Percentiles rank a stretch among this genome's conserved stretches.
These are phyloP conservation scores for Kodamaea plutei DNA, from an alignment of 1,139 yeast species.

Conservation along the genomic window DNA sequence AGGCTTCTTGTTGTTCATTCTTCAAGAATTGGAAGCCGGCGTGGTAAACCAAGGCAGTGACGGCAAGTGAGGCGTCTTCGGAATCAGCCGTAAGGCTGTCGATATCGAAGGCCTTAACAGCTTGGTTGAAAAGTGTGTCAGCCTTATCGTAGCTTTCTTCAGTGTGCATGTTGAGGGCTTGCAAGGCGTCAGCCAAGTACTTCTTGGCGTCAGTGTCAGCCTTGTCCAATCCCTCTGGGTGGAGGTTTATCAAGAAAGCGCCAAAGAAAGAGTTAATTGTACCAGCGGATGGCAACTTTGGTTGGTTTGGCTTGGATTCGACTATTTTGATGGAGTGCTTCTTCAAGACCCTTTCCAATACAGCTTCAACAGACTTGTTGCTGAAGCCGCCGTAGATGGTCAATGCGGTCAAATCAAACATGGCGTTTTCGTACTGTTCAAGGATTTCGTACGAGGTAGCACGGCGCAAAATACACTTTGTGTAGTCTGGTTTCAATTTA, in stretches of 20 bases:
- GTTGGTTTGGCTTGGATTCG: slow-evolving; percentile 49
- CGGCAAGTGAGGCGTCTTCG: slow-evolving; percentile 48
- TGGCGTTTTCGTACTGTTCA: slow-evolving; percentile 77
- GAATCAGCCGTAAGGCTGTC: slow-evolving; percentile 32
- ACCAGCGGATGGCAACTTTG: slow-evolving; percentile 77
- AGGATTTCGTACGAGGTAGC: slow-evolving; percentile 83
- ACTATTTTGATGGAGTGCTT: slow-evolving; percentile 69
- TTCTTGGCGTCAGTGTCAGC: slow-evolving; percentile 53
- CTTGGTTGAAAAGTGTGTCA: slow-evolving; percentile 62
- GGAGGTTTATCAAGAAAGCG: slow-evolving; percentile 50
- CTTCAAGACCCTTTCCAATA: slow-evolving; percentile 83
- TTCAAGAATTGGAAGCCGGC: slow-evolving; percentile 84
- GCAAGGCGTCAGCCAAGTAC: slow-evolving; percentile 65
- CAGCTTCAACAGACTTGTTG: slow-evolving; percentile 72
- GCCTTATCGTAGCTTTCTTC: slow-evolving; percentile 73
- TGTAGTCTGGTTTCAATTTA: slow-evolving; percentile 79
- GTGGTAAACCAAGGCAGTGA: slow-evolving; percentile 74
- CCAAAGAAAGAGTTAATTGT: slow-evolving; percentile 84
- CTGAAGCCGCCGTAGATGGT: slow-evolving; percentile 75
- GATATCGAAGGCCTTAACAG: slow-evolving; percentile 52
- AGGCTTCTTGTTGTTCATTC: slow-evolving; percentile 61
- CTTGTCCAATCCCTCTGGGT: slow-evolving; percentile 49
- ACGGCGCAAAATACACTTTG: slow-evolving; percentile 69
- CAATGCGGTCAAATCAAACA: slow-evolving; percentile 86
- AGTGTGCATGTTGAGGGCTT: slow-evolving; percentile 58